These are phyloP conservation scores for Calonectria pseudoturangicola DNA, from an alignment of 2,329 filamentous ascomycete species.

Conservation along the genomic window DNA sequence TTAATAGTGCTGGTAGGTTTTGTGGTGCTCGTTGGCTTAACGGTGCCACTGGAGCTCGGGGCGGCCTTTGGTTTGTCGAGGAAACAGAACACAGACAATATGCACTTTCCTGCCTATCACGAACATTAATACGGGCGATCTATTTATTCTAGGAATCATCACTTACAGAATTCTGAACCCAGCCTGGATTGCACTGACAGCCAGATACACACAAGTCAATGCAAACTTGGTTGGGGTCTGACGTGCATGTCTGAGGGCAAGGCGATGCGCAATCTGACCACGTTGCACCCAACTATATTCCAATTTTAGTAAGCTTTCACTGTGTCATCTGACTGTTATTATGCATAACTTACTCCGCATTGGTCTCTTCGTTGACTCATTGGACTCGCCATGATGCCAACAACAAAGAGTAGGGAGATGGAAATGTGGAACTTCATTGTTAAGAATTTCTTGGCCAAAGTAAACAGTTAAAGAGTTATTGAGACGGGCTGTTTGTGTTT, in stretches of 20 bases:
- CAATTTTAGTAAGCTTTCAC: background rate
- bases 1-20: too few species aligned
- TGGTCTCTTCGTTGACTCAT: background rate
- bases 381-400: background rate
- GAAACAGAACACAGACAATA: background rate
- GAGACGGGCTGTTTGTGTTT: background rate
- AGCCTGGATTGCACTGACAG: background rate
- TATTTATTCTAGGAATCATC: too few species aligned
- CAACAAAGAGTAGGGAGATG: background rate
- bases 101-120: background rate
- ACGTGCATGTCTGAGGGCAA: constrained; percentile 4
- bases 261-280: constrained; percentile 16
- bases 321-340: background rate
- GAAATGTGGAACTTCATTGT: background rate
- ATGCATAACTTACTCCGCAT: background rate
- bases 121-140: background rate
- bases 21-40: too few species aligned
- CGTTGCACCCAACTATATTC: background rate
- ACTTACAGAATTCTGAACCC: background rate
- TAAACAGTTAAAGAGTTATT: background rate
- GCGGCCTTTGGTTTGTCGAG: background rate
- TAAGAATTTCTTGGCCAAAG: background rate
- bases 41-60: background rate
- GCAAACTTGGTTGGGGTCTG: background rate
- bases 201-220: constrained; percentile 5